A percentile compares a stretch with the other conserved stretches of the same genome.
These are phyloP conservation scores for Chalaropsis ovoidea DNA, from an alignment of 2,329 filamentous ascomycete genomes.

Conservation along the genomic window DNA sequence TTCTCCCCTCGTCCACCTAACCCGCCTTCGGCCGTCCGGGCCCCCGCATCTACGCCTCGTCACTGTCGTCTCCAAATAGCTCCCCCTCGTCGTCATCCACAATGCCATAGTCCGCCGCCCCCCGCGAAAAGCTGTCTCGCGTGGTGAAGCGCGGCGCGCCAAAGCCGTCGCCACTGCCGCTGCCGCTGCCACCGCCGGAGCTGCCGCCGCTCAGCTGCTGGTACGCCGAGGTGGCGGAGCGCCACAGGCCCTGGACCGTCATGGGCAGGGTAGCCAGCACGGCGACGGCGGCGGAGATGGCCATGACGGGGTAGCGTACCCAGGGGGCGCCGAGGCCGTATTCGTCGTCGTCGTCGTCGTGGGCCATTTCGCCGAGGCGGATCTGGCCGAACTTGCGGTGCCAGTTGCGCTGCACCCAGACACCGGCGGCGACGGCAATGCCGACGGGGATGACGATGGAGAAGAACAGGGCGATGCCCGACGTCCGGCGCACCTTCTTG, in stretches of 20 bases:
- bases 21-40: not conserved
- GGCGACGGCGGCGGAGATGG: slow-evolving; percentile 54
- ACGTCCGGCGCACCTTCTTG: slow-evolving; percentile 56
- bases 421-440: slow-evolving; percentile 62
- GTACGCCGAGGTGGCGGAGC: slow-evolving; percentile 46
- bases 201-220: slow-evolving; percentile 42
- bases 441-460: slow-evolving; percentile 67
- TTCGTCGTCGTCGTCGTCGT: slow-evolving; percentile 79
- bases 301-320: slow-evolving; percentile 73
- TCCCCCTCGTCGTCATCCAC: slow-evolving; percentile 94
- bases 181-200: slow-evolving; percentile 41
- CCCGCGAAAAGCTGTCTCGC: slow-evolving; percentile 76
- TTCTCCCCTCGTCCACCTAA: not conserved
- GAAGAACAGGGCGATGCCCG: slow-evolving; percentile 71
- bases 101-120: slow-evolving; percentile 74
- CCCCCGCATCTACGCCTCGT: slow-evolving; percentile 56
- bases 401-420: slow-evolving; percentile 78
- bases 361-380: slow-evolving; percentile 65
- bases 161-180: slow-evolving; percentile 38
- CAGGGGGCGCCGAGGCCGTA: slow-evolving; percentile 55
- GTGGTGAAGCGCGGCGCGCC: slow-evolving; percentile 69
- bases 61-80: slow-evolving; percentile 82
- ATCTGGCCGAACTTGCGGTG: slow-evolving; percentile 86
- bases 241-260: slow-evolving; percentile 62
- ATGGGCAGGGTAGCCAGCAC: slow-evolving; percentile 56